These are phyloP conservation scores for Penicillium fimorum DNA, from an alignment of 495 filamentous ascomycete species.

Conservation along the genomic window DNA sequence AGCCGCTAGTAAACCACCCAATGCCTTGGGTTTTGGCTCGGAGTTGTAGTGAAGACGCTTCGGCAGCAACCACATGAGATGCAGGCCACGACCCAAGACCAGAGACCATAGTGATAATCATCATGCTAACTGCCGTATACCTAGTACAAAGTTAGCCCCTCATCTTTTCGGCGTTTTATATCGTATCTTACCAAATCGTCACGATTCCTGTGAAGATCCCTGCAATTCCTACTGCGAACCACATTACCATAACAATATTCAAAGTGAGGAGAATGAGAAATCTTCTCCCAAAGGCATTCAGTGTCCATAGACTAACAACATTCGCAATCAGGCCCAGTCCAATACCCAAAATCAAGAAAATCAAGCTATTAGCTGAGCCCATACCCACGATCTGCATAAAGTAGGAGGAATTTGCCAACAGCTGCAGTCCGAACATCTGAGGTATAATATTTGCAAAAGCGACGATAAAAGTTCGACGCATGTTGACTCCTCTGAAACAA, in stretches of 20 bases:
- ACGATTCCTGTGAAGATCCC: conserved; percentile 31
- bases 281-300: conserved; percentile 30
- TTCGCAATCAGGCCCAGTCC: conserved; percentile 34
- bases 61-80: conserved; percentile 33
- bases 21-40: conserved; percentile 37
- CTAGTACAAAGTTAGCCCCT: conserved; percentile 13
- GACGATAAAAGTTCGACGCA: conserved; percentile 47
- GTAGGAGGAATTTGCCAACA: conserved; percentile 35
- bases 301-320: conserved; percentile 26
- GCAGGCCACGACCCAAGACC: conserved; percentile 37
- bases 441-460: conserved; percentile 37
- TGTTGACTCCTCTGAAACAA: conserved; percentile 44
- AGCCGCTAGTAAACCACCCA: conserved; percentile 32
- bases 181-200: conserved; percentile 28
- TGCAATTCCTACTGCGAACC: conserved; percentile 35
- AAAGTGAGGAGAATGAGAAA: conserved; percentile 23
- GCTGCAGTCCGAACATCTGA: conserved; percentile 32
- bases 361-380: conserved; percentile 27
- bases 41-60: conserved; percentile 33
- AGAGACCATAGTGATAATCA: conserved; percentile 27
- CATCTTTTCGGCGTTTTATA: no score
- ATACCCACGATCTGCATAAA: conserved; percentile 39
- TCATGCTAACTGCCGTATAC: conserved; percentile 32
- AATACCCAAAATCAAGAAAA: conserved; percentile 35
- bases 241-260: conserved; percentile 20